phyloP scores from a whole-genome alignment of 1,284 basidiomycete species.

The Tilletia walkeri region DNA sequence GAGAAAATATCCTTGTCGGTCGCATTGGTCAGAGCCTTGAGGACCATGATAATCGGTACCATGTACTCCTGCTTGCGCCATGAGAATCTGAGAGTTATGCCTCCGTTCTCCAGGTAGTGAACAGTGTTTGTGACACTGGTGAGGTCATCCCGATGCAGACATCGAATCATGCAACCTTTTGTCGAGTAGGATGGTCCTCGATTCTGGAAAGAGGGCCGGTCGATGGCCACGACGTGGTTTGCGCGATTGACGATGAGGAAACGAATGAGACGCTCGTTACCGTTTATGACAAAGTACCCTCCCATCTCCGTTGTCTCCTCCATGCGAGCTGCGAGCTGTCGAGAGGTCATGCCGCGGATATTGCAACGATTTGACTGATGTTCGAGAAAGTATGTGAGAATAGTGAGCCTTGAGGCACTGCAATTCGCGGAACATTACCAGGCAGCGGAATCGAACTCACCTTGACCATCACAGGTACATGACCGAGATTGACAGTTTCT shows the following conservation, averaged over 20 bases:
- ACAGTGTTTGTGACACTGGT: constrained; percentile 76
- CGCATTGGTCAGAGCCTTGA: constrained; percentile 87
- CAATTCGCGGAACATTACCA: neutral
- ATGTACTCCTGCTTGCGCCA: constrained; percentile 99
- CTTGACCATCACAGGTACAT: constrained; percentile 93
- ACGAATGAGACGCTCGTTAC: constrained; percentile 96
- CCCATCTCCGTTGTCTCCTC: constrained; percentile 99
- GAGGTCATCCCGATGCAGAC: constrained; percentile 64
- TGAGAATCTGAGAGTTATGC: constrained; percentile 89
- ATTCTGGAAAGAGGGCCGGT: constrained; percentile 81
- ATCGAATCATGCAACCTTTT: constrained; percentile 92
- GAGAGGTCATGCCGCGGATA: constrained; percentile 76
- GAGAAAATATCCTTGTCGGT: constrained; percentile 98
- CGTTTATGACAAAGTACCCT: constrained; percentile 98
- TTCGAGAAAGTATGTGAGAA: neutral
- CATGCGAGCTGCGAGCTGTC: constrained; percentile 80
- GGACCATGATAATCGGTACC: constrained; percentile 92
- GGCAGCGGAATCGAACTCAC: constrained; percentile 60
- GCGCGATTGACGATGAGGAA: constrained; percentile 88
- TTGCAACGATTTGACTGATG: constrained; percentile 88
- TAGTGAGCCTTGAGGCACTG: too few species aligned
- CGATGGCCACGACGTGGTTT: constrained; percentile 82
- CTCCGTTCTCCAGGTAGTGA: constrained; percentile 95
- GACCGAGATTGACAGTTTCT: constrained; percentile 81
- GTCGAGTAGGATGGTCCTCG: constrained; percentile 92